Conservation (phyloP, 2,329 filamentous ascomycete genomes). For the Verruconis gallopava region DNA sequence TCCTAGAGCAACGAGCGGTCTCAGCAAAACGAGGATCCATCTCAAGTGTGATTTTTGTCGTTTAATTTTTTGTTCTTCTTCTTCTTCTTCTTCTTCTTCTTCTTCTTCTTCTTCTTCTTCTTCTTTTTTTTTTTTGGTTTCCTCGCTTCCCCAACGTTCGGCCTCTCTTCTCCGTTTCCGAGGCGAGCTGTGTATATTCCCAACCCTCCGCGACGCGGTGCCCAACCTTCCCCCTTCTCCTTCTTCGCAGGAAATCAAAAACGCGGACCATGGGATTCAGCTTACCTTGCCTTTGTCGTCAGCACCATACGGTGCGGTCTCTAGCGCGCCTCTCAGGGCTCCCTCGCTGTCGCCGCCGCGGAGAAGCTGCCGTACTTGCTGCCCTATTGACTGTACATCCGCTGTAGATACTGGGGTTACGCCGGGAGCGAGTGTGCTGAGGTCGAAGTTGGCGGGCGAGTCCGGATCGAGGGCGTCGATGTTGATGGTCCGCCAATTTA, state of each 20-base stretch:
- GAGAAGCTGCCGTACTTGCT: slow-evolving; percentile 77
- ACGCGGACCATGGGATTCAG: slow-evolving; percentile 14
- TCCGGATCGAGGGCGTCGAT: slow-evolving; percentile 85
- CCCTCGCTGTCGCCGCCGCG: slow-evolving; percentile 79
- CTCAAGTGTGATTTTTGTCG: too few species aligned
- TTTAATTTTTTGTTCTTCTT: too few species aligned
- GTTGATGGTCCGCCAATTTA: slow-evolving; percentile 80
- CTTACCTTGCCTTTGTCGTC: slow-evolving; percentile 41
- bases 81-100: too few species aligned
- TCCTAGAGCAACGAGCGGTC: too few species aligned
- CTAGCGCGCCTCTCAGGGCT: slow-evolving; percentile 69
- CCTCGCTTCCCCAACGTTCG: not conserved
- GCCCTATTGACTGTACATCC: slow-evolving; percentile 64
- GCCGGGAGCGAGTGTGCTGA: slow-evolving; percentile 66
- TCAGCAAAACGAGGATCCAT: too few species aligned
- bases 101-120: too few species aligned
- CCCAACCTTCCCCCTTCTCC: slow-evolving; percentile 1
- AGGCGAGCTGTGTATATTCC: too few species aligned
- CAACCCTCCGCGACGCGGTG: not conserved
- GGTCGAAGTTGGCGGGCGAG: slow-evolving; percentile 82
- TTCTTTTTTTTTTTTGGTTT: too few species aligned
- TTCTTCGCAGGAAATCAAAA: not conserved
- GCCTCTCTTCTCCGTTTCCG: not conserved
- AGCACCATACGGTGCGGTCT: slow-evolving; percentile 63
- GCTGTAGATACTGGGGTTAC: slow-evolving; percentile 60